These are phyloP conservation scores for Zygosaccharomyces gambellarensis DNA, from an alignment of 805 yeast species.

Conservation along the genomic window DNA sequence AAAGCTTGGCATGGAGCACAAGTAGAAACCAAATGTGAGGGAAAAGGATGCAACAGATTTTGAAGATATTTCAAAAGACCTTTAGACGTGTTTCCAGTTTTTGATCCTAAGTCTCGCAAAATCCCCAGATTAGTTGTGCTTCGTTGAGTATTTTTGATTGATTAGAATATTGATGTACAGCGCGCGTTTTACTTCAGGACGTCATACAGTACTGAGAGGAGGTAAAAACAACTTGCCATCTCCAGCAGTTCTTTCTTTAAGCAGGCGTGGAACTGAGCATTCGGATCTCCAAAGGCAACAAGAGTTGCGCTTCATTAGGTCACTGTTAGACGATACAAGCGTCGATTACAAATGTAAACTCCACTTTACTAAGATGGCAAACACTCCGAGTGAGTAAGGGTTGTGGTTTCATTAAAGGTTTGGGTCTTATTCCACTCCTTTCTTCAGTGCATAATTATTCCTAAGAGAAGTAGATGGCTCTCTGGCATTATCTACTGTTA, in stretches of 20 bases:
- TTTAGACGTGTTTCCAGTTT: not conserved
- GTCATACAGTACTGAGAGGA: not conserved
- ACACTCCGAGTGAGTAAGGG: no score
- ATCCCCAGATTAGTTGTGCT: not conserved
- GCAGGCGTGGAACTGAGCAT: not conserved
- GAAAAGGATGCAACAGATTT: not conserved
- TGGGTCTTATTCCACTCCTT: no score
- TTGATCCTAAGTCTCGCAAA: not conserved
- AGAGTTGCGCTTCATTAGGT: not conserved
- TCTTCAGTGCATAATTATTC: no score
- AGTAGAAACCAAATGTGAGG: not conserved
- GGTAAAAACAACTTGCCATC: not conserved
- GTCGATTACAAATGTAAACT: no score
- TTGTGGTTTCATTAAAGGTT: no score
- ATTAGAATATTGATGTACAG: not conserved
- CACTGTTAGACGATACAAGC: no score
- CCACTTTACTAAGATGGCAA: no score
- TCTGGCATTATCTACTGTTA: no score
- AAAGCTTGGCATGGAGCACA: conserved; percentile 1
- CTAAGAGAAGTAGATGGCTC: no score
- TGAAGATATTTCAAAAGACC: not conserved
- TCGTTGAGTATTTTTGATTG: not conserved
- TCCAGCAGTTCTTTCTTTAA: not conserved
- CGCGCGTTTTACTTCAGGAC: conserved; percentile 4
- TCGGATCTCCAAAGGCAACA: not conserved